Base-by-base conservation (phyloP, 441 rosid species). In the Euphorbia neoarborescens region DNA sequence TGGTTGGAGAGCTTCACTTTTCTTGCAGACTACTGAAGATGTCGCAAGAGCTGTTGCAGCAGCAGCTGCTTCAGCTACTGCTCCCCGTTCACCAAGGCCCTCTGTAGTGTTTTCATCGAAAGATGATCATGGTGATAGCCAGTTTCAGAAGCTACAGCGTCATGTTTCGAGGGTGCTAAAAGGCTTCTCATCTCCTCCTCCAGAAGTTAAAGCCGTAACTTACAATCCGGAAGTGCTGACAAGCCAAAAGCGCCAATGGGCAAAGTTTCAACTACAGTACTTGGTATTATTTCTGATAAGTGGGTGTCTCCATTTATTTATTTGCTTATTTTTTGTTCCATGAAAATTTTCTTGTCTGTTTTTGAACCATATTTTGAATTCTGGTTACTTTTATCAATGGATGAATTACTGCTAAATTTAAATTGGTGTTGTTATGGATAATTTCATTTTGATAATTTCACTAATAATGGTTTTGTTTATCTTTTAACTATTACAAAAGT, bases 181-280 rank as follows among this genome's bases (percentile, higher is more conserved):
- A 77, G 92, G 89, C 76, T 84, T 91, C 64, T 84, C 94, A 5
- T 81, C 87, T 54, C 84, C 86, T 48, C 82, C 94, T 71, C 77
- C 89, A 25, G 89, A 88, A 80, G 84, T 79, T 25, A 90, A 80
- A 75, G 79, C 70, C 68, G 79, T 71, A 10, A 37, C 84, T 34
- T 94, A 94, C 65, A 94, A 94, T 82, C 99, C 97, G 10, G 99
- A 94, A 87, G 86, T 91, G 84, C 81, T 94, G 75, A 94, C 96
- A 2, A 90, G 89, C 89, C 99, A 86, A 78, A 94, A 94, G 88
- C 96, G 97, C 71, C 96, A 89, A 62, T 94, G 99, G 97, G 92
- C 96, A 11, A 90, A 80, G 50, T 87, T 75, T 73, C 99, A 94
- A 80, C 83, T 89, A 69, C 97, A 91, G 59, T 83, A 90, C 84